Base-by-base conservation (phyloP, 73 alveolate species). In the Uronychia binucleata region DNA sequence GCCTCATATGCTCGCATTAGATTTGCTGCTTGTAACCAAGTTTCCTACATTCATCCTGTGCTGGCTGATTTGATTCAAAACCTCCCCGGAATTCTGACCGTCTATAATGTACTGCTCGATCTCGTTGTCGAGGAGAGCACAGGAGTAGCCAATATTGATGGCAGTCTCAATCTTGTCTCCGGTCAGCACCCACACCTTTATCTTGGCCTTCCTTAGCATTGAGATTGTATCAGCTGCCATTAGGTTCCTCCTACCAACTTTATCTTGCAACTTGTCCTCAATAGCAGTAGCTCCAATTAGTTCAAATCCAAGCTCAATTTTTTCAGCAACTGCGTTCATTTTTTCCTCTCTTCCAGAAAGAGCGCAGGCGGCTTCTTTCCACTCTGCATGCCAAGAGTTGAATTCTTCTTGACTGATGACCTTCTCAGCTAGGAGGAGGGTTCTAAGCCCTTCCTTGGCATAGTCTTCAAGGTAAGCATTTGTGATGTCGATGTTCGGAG, bases 151-250 rank as follows among this genome's bases (percentile, higher is more conserved):
- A 31, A 97, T 97, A 82, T 94, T 94, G 79, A 96, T 95, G 0
- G 98, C 98, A 26, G 99, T 97, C 83, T 97, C 99, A 77, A 96
- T 88, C 87, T 97, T 97, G 88, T 97, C 99, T 25, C 99, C 99
- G 25, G 99, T 97, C 33, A 97, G 92, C 28, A 97, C 99, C 99
- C 99, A 97, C 26, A 98, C 96, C 81, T 97, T 98, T 33, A 98
- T 93, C 59, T 98, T 99, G 28, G 99, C 99, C 75, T 79, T 83
- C 82, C 90, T 97, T 57, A 97, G 77, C 31, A 83, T 94, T 93
- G 96, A 81, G 59, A 97, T 95, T 1, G 99, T 96, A 30, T 94
- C 97, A 1, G 67, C 67, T 46, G 5, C n/a, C 5, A 46, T 5
- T 46, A 78, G 83, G 1, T 94, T 97, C 0, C 98, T 94, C 14